Conservation (phyloP, 2,329 filamentous ascomycete species). For the Ustulina deusta region DNA sequence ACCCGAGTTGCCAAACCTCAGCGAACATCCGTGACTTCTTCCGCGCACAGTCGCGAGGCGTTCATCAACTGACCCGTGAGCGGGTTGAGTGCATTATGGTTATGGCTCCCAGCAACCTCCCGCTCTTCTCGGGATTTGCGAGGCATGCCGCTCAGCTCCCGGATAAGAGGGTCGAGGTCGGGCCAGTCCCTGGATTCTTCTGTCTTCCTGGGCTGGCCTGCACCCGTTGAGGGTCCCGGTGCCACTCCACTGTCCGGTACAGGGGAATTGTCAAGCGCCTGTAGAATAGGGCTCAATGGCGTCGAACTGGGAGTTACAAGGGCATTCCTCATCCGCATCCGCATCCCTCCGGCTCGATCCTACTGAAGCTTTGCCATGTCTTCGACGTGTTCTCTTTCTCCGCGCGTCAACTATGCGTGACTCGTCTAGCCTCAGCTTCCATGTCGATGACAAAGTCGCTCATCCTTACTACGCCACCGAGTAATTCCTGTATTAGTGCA, state of each 20-base stretch:
- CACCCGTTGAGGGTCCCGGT: neutral
- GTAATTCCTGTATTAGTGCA: constrained; percentile 6
- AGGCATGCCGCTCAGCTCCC: constrained; percentile 29
- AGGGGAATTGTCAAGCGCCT: constrained; percentile 24
- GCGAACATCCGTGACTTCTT: constrained; percentile 14
- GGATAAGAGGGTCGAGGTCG: constrained; percentile 34
- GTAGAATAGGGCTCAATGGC: constrained; percentile 19
- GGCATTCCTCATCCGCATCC: neutral
- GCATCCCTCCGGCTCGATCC: neutral
- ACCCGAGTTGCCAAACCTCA: neutral
- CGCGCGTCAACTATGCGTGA: constrained; percentile 31
- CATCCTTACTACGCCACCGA: constrained; percentile 35
- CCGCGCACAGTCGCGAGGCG: constrained; percentile 31
- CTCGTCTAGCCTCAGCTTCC: constrained; percentile 37
- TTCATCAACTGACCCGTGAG: constrained; percentile 40
- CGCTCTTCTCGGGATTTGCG: constrained; percentile 23
- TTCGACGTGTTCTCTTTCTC: constrained; percentile 15
- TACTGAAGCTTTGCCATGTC: neutral
- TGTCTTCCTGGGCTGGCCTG: neutral
- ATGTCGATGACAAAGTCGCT: constrained; percentile 42
- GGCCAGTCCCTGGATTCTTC: constrained; percentile 23
- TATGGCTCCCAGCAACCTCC: constrained; percentile 3
- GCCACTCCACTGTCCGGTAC: neutral
- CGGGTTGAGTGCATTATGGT: constrained; percentile 28
- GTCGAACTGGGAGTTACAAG: neutral